phyloP scores from a whole-genome alignment of 176 grass and related monocot genomes.

The Carex parvula region DNA sequence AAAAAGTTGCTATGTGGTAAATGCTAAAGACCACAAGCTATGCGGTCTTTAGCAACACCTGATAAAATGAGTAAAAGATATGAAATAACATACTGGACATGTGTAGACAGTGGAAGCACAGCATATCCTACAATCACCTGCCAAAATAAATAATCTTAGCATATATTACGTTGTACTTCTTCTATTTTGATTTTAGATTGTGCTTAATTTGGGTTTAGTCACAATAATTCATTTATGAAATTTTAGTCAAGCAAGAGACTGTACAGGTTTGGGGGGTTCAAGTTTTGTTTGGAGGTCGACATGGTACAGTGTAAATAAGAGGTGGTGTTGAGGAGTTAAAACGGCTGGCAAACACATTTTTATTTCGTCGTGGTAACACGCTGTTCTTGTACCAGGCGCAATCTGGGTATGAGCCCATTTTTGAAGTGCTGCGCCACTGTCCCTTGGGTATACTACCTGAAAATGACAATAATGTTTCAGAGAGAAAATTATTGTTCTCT shows the following conservation, averaged over 20 bases:
- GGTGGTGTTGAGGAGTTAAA: slow-evolving; percentile 93
- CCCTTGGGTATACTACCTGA: slow-evolving; percentile 85
- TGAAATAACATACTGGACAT: slow-evolving; percentile 79
- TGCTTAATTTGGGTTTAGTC: slow-evolving; percentile 22
- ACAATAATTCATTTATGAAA: slow-evolving; percentile 3
- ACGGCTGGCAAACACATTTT: slow-evolving; percentile 86
- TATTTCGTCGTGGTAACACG: slow-evolving; percentile 95
- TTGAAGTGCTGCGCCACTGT: slow-evolving; percentile 53
- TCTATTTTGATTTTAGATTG: slow-evolving; percentile 10
- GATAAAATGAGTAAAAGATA: slow-evolving; percentile 22
- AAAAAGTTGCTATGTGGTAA: background rate
- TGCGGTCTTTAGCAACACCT: slow-evolving; percentile 4
- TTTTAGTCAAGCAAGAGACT: slow-evolving; percentile 22
- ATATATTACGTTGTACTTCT: background rate
- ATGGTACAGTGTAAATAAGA: slow-evolving; percentile 94
- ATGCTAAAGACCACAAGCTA: background rate
- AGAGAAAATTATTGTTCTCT: background rate
- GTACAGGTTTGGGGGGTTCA: slow-evolving; percentile 93
- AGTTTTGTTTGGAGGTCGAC: slow-evolving; percentile 95
- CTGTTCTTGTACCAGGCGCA: slow-evolving; percentile 67
- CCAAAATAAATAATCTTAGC: slow-evolving; percentile 11
- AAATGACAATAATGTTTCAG: slow-evolving; percentile 17
- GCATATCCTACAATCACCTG: slow-evolving; percentile 91
- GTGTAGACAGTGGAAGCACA: slow-evolving; percentile 78
- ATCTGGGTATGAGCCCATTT: slow-evolving; percentile 93